Conservation (phyloP, 768 basidiomycete species). For the Tricholoma sp. region DNA sequence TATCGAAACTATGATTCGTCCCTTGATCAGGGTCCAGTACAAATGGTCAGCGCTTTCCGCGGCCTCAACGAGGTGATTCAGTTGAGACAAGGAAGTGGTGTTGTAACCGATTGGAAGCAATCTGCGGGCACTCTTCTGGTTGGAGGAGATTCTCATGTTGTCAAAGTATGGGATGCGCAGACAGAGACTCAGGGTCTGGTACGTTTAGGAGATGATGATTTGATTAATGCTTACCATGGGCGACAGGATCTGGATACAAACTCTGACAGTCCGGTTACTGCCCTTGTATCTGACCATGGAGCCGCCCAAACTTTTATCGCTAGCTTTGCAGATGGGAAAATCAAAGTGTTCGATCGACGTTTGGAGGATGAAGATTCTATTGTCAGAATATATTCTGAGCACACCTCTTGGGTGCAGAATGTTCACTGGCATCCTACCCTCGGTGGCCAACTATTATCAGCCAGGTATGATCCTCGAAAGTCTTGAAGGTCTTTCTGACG, state of each 20-base stretch:
- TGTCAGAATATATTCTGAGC: slow-evolving; percentile 69
- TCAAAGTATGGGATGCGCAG: slow-evolving; percentile 94
- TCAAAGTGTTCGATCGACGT: slow-evolving; percentile 91
- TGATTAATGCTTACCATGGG: slow-evolving; percentile 1
- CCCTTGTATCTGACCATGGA: slow-evolving; percentile 72
- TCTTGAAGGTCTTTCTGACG: background rate
- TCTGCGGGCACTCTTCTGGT: slow-evolving; percentile 78
- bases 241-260: slow-evolving; percentile 83
- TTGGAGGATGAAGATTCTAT: slow-evolving; percentile 78
- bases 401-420: slow-evolving; percentile 86
- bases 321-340: slow-evolving; percentile 87
- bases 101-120: slow-evolving; percentile 94
- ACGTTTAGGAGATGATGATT: slow-evolving; percentile 19
- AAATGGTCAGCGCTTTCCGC: slow-evolving; percentile 93
- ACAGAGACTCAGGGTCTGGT: slow-evolving; percentile 77
- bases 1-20: slow-evolving; percentile 88
- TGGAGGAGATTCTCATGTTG: slow-evolving; percentile 84
- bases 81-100: slow-evolving; percentile 71
- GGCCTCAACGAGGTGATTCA: slow-evolving; percentile 76
- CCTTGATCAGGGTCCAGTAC: slow-evolving; percentile 65
- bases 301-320: slow-evolving; percentile 79
- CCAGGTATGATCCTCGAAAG: slow-evolving; percentile 52
- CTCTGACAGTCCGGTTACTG: slow-evolving; percentile 85
- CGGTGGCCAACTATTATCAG: slow-evolving; percentile 72
- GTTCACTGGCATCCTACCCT: slow-evolving; percentile 77